phyloP scores from a whole-genome alignment of 2,329 filamentous ascomycete genomes.

The Parastagonospora avenae region DNA sequence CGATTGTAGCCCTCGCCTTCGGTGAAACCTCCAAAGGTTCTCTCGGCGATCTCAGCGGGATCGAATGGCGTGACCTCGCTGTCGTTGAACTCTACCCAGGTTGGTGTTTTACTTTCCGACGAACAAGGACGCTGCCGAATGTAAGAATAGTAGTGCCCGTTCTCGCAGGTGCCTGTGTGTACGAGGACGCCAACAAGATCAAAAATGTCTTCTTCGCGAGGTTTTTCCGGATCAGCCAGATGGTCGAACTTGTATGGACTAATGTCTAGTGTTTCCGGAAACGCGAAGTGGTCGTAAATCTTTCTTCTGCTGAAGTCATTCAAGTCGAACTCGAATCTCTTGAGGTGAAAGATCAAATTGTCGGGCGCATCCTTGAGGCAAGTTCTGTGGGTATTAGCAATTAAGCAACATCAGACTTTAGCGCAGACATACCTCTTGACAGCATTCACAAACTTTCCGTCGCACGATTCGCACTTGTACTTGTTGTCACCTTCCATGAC shows the following conservation, averaged over 20 bases:
- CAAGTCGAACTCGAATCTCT: conserved; percentile 82
- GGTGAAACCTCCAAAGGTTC: conserved; percentile 67
- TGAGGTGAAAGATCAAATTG: conserved; percentile 94
- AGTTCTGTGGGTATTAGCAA: conserved; percentile 58
- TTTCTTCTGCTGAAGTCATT: conserved; percentile 81
- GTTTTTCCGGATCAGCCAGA: conserved; percentile 66
- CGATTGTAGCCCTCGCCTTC: conserved; percentile 35
- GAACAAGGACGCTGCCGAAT: conserved; percentile 76
- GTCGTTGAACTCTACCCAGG: conserved; percentile 95
- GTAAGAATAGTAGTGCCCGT: conserved; percentile 97
- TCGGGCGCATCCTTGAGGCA: conserved; percentile 92
- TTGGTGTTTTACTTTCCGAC: conserved; percentile 48
- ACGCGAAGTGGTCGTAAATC: conserved; percentile 93
- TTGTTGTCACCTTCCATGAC: conserved; percentile 98
- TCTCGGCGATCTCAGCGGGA: conserved; percentile 70
- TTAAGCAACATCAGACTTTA: neutral
- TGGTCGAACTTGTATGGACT: conserved; percentile 87
- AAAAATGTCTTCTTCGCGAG: conserved; percentile 73
- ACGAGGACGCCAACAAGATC: conserved; percentile 95
- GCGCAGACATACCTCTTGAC: conserved; percentile 70
- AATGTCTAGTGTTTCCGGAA: conserved; percentile 84
- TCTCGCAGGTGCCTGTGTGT: conserved; percentile 89
- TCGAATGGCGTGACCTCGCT: conserved; percentile 80
- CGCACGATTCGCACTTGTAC: conserved; percentile 93
- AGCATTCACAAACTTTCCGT: conserved; percentile 81